phyloP scores from a whole-genome alignment of 2,329 filamentous ascomycete species.

The Apiospora kogelbergensis region DNA sequence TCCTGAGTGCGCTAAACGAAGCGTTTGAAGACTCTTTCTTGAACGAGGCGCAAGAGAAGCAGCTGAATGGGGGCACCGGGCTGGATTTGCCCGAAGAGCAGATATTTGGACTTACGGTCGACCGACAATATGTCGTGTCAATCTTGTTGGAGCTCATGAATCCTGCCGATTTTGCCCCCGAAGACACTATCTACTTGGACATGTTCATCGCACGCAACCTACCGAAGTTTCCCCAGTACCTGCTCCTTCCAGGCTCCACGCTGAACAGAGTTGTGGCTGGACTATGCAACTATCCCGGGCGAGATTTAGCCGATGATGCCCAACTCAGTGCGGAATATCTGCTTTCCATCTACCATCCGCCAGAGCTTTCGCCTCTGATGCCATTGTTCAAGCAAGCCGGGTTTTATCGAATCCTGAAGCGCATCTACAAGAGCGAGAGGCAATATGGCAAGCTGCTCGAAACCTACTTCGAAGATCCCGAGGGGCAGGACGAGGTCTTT shows the following conservation, averaged over 20 bases:
- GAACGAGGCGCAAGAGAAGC: slow-evolving; percentile 72
- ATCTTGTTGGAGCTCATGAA: slow-evolving; percentile 92
- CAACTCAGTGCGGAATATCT: slow-evolving; percentile 97
- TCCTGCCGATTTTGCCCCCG: slow-evolving; percentile 67
- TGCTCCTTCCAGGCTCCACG: slow-evolving; percentile 83
- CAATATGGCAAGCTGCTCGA: slow-evolving; percentile 77
- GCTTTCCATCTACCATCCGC: slow-evolving; percentile 87
- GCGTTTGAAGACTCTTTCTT: slow-evolving; percentile 94
- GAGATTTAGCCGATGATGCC: slow-evolving; percentile 84
- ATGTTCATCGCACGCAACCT: slow-evolving; percentile 98
- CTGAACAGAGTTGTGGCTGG: slow-evolving; percentile 78
- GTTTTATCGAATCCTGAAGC: slow-evolving; percentile 91
- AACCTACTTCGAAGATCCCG: slow-evolving; percentile 81
- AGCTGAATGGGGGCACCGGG: slow-evolving; percentile 50
- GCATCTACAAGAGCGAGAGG: slow-evolving; percentile 76
- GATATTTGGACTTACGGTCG: slow-evolving; percentile 70
- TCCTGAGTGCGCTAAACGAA: slow-evolving; percentile 93
- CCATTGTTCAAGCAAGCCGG: slow-evolving; percentile 75
- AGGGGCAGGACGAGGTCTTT: slow-evolving; percentile 75
- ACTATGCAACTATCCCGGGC: slow-evolving; percentile 79
- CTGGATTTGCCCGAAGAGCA: slow-evolving; percentile 63
- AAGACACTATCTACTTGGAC: slow-evolving; percentile 91
- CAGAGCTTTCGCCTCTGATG: slow-evolving; percentile 74
- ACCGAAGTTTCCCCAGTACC: slow-evolving; percentile 94
- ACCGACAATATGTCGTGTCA: slow-evolving; percentile 88